Evolutionary conservation across 139 green algal genomes (phyloP).

Genomic region (Coelastrella sp.): DNA sequence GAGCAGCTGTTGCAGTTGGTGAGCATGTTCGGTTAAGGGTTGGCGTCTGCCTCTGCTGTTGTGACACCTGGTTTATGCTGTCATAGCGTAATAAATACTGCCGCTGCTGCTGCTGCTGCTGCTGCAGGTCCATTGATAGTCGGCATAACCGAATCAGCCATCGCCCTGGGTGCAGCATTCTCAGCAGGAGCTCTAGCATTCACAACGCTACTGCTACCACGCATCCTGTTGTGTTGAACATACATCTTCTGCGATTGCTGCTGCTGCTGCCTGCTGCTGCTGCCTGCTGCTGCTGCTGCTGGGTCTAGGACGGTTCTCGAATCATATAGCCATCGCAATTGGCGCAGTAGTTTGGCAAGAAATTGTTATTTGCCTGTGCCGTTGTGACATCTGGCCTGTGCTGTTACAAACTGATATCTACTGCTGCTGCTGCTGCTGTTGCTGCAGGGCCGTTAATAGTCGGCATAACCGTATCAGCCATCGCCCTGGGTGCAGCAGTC

Average conservation of each 20-base stretch:
- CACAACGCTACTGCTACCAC: constrained; percentile 32
- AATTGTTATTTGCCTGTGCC: too few relatives aligned
- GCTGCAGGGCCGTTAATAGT: constrained; percentile 33
- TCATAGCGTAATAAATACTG: not conserved
- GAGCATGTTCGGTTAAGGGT: too few relatives aligned
- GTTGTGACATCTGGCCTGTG: too few relatives aligned
- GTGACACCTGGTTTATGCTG: too few relatives aligned
- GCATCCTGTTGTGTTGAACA: not conserved
- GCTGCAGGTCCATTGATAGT: constrained; percentile 33
- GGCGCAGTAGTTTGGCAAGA: too few relatives aligned
- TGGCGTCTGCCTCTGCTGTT: too few relatives aligned
- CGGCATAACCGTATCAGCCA: constrained; percentile 14
- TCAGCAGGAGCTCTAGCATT: constrained; percentile 37
- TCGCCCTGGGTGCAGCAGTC: constrained; percentile 32
- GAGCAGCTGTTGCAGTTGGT: too few relatives aligned
- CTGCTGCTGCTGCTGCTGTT: not conserved
- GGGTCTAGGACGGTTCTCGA: too few relatives aligned
- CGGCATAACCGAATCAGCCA: constrained; percentile 9
- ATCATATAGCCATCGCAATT: too few relatives aligned
- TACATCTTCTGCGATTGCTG: too few relatives aligned
- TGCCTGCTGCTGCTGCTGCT: too few relatives aligned
- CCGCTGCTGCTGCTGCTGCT: not conserved
- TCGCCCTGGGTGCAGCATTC: constrained; percentile 30
- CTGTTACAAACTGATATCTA: not conserved
- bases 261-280: too few relatives aligned